Evolutionary conservation across 352 stramenopile genomes (phyloP), one percentile per base, ranked within the genome.

Genomic region (Phytophthora foliorum): DNA sequence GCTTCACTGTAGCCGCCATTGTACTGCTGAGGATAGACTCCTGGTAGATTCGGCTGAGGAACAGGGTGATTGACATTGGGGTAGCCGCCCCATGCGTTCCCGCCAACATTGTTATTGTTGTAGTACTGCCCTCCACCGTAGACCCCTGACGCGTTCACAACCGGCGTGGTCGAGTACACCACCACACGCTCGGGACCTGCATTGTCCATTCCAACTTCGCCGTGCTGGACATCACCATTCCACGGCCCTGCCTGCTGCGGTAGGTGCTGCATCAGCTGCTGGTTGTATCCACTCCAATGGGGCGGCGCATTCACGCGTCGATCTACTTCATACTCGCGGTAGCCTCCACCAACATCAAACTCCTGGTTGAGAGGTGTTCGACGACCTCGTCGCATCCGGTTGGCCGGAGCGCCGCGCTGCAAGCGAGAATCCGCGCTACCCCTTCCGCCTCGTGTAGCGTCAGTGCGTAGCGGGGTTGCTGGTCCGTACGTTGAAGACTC

Each of bases 111-210:
- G 36, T 24, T 42, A 59, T 67, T 69, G 46, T 56, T 69, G 62
- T 71, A 71, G 58, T 67, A 63, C 31, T 74, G 72, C 9, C 44
- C 68, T n/a, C 54, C 57, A 53, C 58, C 44, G 31, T 74, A 76
- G 14, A n/a, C 39, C 6, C 22, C 54, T 7, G 24, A 32, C 11
- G 27, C 45, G 27, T 56, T 60, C 17, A 19, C 55, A 10, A 44
- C 21, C 13, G 58, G 63, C 7, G 64, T 59, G 22, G 75, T 67
- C 6, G 68, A 78, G 38, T 80, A 83, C 27, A 78, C 75, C 22
- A 80, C 75, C 31, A 80, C 64, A 5, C 75, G 75, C 49, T 83
- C 75, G 27, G 75, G 22, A 1, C 49, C 63, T 49, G 61, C 49
- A 38, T 49, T 75, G 24, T 75, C 67, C 55, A 57, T 50, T 29